Evolutionary conservation across 805 yeast species (phyloP).

Genomic region (Candida ortonii): DNA sequence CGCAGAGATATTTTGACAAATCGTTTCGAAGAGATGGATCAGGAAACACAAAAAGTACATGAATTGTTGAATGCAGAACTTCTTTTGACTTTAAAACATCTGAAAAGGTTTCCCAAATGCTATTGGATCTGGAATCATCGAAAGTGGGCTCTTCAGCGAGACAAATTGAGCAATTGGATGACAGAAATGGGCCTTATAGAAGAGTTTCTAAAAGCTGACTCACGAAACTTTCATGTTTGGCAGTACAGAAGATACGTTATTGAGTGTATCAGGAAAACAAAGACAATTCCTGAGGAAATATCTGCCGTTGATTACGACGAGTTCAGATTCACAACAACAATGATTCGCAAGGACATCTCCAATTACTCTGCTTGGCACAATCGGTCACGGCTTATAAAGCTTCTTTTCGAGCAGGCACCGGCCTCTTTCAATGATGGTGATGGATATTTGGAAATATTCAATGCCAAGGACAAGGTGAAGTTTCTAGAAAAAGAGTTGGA

Average conservation of each 20-base stretch:
- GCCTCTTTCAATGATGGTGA: conserved; percentile 10
- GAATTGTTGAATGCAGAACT: conserved; percentile 55
- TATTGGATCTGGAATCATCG: conserved; percentile 98
- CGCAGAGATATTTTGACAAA: conserved; percentile 65
- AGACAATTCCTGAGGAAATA: conserved; percentile 8
- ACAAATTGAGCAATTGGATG: conserved; percentile 56
- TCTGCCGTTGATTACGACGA: conserved; percentile 44
- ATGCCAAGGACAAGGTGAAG: conserved; percentile 16
- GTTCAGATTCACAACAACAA: conserved; percentile 70
- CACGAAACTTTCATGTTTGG: conserved; percentile 95
- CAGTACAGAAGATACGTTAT: conserved; percentile 80
- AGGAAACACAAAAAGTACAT: conserved; percentile 18
- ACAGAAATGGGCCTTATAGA: conserved; percentile 67
- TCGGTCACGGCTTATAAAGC: conserved; percentile 65
- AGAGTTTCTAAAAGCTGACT: conserved; percentile 65
- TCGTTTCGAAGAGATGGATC: conserved; percentile 25
- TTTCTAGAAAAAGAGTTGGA: conserved; percentile 58
- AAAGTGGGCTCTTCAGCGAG: conserved; percentile 67
- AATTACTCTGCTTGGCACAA: conserved; percentile 97
- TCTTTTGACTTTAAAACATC: conserved; percentile 51
- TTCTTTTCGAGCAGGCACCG: conserved; percentile 37
- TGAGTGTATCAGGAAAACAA: conserved; percentile 24
- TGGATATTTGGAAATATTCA: conserved; percentile 19
- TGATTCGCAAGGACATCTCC: conserved; percentile 80
- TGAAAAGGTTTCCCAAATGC: conserved; percentile 76